Percentiles rank a stretch among this genome's conserved stretches.
phyloP scores from a whole-genome alignment of 163 green algal species.

The Chloroidium sp. region DNA sequence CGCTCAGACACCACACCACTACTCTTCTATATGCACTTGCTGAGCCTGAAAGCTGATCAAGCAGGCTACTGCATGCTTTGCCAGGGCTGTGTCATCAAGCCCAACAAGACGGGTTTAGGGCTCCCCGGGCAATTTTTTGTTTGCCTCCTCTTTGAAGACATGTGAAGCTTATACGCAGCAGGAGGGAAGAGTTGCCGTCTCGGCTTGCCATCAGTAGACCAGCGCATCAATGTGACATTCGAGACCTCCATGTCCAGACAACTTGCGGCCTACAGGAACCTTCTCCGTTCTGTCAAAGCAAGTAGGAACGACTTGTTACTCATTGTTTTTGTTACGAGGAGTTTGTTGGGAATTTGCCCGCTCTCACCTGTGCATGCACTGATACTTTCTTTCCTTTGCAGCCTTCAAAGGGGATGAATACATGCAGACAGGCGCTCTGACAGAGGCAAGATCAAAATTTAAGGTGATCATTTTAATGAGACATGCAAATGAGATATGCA shows the following conservation, averaged over 20 bases:
- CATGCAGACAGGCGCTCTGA: slow-evolving; percentile 1
- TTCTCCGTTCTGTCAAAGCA: neutral
- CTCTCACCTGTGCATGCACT: too few relatives aligned
- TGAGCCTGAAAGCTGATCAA: too few relatives aligned
- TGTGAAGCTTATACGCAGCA: neutral
- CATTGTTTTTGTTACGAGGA: neutral
- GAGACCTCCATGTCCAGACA: neutral
- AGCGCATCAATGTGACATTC: neutral
- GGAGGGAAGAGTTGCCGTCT: too few relatives aligned
- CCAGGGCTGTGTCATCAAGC: too few relatives aligned
- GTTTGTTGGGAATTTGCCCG: neutral
- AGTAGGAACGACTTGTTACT: neutral
- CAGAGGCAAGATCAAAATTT: slow-evolving; percentile 3
- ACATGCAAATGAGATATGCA: too few relatives aligned
- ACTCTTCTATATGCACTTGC: too few relatives aligned
- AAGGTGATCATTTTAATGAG: neutral
- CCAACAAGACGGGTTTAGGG: too few relatives aligned
- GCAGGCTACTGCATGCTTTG: too few relatives aligned
- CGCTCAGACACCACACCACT: too few relatives aligned
- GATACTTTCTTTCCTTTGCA: neutral
- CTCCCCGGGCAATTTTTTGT: too few relatives aligned
- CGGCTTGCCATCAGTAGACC: too few relatives aligned
- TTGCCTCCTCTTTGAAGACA: too few relatives aligned
- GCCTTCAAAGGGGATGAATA: slow-evolving; percentile 11
- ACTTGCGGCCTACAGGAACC: neutral